Percentiles rank a stretch among this genome's conserved stretches.
phyloP scores from a whole-genome alignment of 768 basidiomycete genomes.

The Mycena indigotica region DNA sequence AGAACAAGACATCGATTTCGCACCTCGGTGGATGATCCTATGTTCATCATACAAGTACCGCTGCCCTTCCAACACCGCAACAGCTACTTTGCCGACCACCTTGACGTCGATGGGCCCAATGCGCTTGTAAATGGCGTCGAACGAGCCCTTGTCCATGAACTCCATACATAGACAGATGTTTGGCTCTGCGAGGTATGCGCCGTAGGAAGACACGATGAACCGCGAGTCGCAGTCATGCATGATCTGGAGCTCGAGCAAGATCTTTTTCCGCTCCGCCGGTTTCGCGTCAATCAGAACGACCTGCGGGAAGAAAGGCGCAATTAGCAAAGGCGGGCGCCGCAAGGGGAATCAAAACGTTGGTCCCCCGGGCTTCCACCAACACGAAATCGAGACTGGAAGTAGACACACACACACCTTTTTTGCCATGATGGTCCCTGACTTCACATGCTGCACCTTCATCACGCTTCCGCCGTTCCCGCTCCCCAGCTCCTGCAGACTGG shows the following conservation, averaged over 20 bases:
- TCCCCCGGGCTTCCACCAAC: not conserved
- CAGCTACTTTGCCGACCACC: constrained; percentile 90
- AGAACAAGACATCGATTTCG: constrained; percentile 30
- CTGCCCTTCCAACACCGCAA: constrained; percentile 91
- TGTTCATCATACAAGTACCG: constrained; percentile 98
- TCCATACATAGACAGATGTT: constrained; percentile 99
- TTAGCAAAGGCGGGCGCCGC: not conserved
- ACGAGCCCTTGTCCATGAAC: constrained; percentile 89
- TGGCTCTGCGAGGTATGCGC: constrained; percentile 94
- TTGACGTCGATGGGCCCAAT: constrained; percentile 93
- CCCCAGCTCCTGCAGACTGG: constrained; percentile 86
- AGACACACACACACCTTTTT: constrained; percentile 78
- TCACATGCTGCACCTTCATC: constrained; percentile 91
- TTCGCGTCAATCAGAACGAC: constrained; percentile 97
- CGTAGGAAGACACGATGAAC: constrained; percentile 96
- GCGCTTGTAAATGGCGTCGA: constrained; percentile 95
- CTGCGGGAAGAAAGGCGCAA: constrained; percentile 41
- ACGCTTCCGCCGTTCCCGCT: constrained; percentile 98
- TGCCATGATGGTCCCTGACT: constrained; percentile 93
- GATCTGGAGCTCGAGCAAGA: constrained; percentile 95
- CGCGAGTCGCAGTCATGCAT: constrained; percentile 96
- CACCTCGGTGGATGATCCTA: constrained; percentile 97
- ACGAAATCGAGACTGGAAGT: too few relatives aligned
- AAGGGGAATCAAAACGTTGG: not conserved
- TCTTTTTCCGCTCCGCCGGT: constrained; percentile 95